phyloP scores from a whole-genome alignment of 169 alveolate genomes.

The Eimeria brunetti region DNA sequence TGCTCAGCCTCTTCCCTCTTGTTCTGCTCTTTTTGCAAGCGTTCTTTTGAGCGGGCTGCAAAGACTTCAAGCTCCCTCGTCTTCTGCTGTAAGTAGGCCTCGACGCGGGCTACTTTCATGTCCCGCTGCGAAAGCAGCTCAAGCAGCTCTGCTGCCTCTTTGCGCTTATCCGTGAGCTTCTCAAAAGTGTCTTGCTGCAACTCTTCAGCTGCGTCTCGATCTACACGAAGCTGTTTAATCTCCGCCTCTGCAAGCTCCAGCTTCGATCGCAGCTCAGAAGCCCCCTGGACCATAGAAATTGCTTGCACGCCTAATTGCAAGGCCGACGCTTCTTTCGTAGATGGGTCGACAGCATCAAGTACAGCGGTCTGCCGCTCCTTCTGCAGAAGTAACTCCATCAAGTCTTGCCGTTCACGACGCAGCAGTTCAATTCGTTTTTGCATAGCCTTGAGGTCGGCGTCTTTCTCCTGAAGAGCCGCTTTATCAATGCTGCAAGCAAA shows the following conservation, averaged over 20 bases:
- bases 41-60: slow-evolving; percentile 55
- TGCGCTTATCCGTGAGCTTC: slow-evolving; percentile 74
- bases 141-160: slow-evolving; percentile 76
- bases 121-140: slow-evolving; percentile 78
- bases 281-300: slow-evolving; percentile 72
- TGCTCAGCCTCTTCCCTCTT: slow-evolving; percentile 66
- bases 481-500: neutral
- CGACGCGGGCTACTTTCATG: slow-evolving; percentile 77
- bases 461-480: slow-evolving; percentile 16
- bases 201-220: slow-evolving; percentile 28
- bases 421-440: slow-evolving; percentile 40
- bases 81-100: slow-evolving; percentile 70
- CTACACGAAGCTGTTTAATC: slow-evolving; percentile 37
- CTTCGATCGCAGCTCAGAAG: slow-evolving; percentile 52
- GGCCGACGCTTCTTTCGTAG: slow-evolving; percentile 75
- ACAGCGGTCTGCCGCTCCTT: slow-evolving; percentile 73
- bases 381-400: slow-evolving; percentile 71
- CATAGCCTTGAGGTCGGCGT: slow-evolving; percentile 48
- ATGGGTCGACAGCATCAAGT: slow-evolving; percentile 43
- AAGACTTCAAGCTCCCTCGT: slow-evolving; percentile 59
- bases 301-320: slow-evolving; percentile 77
- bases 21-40: slow-evolving; percentile 29
- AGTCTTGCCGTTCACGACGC: slow-evolving; percentile 71
- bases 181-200: slow-evolving; percentile 64
- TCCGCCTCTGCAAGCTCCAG: slow-evolving; percentile 62